Evolutionary conservation across 768 basidiomycete genomes (phyloP).

Genomic region (Trametes punicea): DNA sequence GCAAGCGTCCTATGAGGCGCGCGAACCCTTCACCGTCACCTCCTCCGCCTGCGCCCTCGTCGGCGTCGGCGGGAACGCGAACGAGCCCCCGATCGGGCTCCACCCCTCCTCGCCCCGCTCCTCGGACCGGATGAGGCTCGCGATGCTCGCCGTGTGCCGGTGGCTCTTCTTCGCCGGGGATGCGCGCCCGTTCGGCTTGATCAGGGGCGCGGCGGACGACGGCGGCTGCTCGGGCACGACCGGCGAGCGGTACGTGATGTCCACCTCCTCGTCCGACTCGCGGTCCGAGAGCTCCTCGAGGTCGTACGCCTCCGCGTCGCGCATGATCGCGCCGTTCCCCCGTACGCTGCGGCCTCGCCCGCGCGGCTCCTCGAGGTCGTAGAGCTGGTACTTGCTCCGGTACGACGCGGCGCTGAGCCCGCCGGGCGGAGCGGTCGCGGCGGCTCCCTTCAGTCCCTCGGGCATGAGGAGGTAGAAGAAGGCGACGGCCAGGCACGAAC

Average conservation of each 20-base stretch:
- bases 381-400: conserved; percentile 69
- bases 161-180: conserved; percentile 45
- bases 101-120: conserved; percentile 81
- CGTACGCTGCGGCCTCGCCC: conserved; percentile 29
- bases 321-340: conserved; percentile 31
- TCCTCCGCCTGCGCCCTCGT: conserved; percentile 19
- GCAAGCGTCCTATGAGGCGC: not conserved
- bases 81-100: conserved; percentile 66
- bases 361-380: conserved; percentile 67
- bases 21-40: conserved; percentile 10
- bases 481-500: conserved; percentile 83
- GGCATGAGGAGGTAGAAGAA: conserved; percentile 90
- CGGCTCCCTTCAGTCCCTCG: conserved; percentile 64
- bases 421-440: conserved; percentile 47
- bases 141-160: conserved; percentile 81
- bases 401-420: conserved; percentile 32
- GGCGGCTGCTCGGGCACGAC: conserved; percentile 36
- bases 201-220: conserved; percentile 35
- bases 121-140: conserved; percentile 73
- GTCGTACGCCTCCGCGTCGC: conserved; percentile 53
- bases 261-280: conserved; percentile 61
- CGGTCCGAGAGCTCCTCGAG: conserved; percentile 43
- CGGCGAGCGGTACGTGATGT: conserved; percentile 71
- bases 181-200: conserved; percentile 26
- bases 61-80: conserved; percentile 46